Conservation (phyloP, 2,329 filamentous ascomycete species). For the Podosphaera leucotricha region DNA sequence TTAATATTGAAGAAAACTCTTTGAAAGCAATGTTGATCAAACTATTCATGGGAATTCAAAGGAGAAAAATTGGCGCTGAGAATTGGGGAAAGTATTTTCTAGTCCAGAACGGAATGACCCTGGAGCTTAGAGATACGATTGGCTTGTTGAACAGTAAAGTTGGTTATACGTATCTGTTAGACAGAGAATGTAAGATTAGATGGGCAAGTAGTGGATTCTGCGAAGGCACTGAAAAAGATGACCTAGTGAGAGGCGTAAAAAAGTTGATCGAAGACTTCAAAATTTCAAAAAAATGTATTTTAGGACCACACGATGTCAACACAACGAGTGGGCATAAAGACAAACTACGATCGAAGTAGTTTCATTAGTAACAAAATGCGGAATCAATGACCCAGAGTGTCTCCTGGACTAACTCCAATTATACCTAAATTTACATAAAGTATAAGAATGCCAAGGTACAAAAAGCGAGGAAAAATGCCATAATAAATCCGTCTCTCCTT, state of each 20-base stretch:
- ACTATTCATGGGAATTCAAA: constrained; percentile 30
- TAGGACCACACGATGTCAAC: too few species aligned
- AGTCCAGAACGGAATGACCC: constrained; percentile 31
- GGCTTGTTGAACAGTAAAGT: constrained; percentile 72
- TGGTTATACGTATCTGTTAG: constrained; percentile 67
- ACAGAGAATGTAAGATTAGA: constrained; percentile 66
- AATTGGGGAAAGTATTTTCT: constrained; percentile 39
- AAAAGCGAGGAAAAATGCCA: constrained; percentile 74
- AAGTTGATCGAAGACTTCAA: constrained; percentile 33
- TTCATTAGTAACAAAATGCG: too few species aligned
- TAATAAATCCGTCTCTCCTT: constrained; percentile 79
- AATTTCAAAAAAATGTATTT: constrained; percentile 14
- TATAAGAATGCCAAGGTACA: constrained; percentile 76
- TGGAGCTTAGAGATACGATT: constrained; percentile 37
- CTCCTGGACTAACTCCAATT: neutral
- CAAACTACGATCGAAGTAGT: too few species aligned
- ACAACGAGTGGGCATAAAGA: too few species aligned
- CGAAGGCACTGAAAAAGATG: constrained; percentile 39
- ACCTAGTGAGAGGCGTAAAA: constrained; percentile 38
- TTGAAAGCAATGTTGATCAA: constrained; percentile 37
- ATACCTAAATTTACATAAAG: constrained; percentile 30
- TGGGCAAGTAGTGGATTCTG: constrained; percentile 72
- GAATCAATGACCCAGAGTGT: neutral
- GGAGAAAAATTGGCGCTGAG: constrained; percentile 24
- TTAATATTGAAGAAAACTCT: constrained; percentile 71